These are phyloP conservation scores for Saccharomyces pastorianus DNA, from an alignment of 1,139 yeast species.

Conservation along the genomic window DNA sequence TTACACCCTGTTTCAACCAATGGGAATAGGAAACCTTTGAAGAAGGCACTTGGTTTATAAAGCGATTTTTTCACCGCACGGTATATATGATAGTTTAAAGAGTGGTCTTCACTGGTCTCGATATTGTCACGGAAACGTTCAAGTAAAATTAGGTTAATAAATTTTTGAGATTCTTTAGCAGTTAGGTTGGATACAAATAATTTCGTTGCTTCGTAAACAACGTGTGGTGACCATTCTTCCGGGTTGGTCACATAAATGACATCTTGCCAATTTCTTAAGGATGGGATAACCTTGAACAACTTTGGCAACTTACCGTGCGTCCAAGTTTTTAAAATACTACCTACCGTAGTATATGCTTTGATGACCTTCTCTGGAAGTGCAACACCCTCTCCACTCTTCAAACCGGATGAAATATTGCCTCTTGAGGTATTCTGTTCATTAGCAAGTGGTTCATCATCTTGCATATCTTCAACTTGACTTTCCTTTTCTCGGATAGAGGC, in stretches of 20 bases:
- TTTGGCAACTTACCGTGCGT: conserved; percentile 94
- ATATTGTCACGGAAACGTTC: conserved; percentile 81
- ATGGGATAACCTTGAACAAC: conserved; percentile 87
- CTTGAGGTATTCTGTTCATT: conserved; percentile 23
- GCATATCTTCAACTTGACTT: conserved; percentile 21
- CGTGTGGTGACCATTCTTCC: conserved; percentile 92
- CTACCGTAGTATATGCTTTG: conserved; percentile 87
- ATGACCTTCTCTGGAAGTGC: conserved; percentile 91
- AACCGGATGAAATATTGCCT: conserved; percentile 13
- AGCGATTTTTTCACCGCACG: conserved; percentile 85
- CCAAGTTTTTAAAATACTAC: conserved; percentile 80
- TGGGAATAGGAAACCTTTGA: conserved; percentile 91
- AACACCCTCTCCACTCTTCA: conserved; percentile 42
- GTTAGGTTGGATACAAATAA: conserved; percentile 83
- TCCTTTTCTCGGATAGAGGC: conserved; percentile 79
- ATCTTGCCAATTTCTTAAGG: conserved; percentile 91
- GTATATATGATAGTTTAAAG: conserved; percentile 82
- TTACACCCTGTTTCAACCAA: conserved; percentile 78
- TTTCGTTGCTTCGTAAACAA: conserved; percentile 89
- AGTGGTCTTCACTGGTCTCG: conserved; percentile 57
- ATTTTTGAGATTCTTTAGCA: conserved; percentile 82
- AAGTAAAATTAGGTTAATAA: conserved; percentile 63
- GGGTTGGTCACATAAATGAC: conserved; percentile 89
- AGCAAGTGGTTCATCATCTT: conserved; percentile 8
- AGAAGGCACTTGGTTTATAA: conserved; percentile 95